Base-by-base conservation (phyloP, 768 basidiomycete species). In the Cantharellus cinnabarinus region DNA sequence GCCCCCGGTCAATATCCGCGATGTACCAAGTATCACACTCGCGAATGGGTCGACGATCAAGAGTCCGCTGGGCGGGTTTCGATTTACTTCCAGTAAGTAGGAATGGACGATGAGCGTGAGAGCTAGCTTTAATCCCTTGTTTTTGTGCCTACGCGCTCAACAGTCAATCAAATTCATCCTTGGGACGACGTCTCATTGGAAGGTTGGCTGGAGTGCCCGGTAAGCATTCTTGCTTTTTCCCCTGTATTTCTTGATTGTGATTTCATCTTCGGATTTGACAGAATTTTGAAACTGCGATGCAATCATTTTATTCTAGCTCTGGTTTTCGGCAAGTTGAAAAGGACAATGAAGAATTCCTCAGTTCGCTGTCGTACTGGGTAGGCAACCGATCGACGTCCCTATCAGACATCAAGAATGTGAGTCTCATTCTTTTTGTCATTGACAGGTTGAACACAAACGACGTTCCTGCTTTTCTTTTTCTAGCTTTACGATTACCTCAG, bases 401-500 rank as follows among this genome's bases (percentile, higher is more conserved):
- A 35, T 20, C 39, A 7, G 54, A 62, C 38, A 62, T 62, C 3
- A 59, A 60, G 65, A 60, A 82, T 74, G 50, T 44, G 35, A 10
- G n/a, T 20, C 58, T 37, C 5, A 42, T 53, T 29, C 29, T 10
- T 48, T 48, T 10, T 29, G 44, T 10, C 44, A 10, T 48, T 29
- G 10, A 48, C 10, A 48, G 44, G 29, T 29, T 29, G 10, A 48
- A 48, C 50, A 3, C 29, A 51, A 2, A 58, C 40, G 20, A 51
- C 14, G 48, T 42, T 34, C 52, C 38, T 38, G 40, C 2, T 51
- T 7, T 48, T 58, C 54, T 56, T 56, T 39, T 3, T 34, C 50
- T 63, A 85, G 83, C 73, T 89, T 65, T 84, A 74, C 70, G 85
- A 89, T 71, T 89, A 76, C 70, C 73, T 90, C 67, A 80, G 80